phyloP scores from a whole-genome alignment of 345 rosid species.

The Eucalyptus erythrocorys region DNA sequence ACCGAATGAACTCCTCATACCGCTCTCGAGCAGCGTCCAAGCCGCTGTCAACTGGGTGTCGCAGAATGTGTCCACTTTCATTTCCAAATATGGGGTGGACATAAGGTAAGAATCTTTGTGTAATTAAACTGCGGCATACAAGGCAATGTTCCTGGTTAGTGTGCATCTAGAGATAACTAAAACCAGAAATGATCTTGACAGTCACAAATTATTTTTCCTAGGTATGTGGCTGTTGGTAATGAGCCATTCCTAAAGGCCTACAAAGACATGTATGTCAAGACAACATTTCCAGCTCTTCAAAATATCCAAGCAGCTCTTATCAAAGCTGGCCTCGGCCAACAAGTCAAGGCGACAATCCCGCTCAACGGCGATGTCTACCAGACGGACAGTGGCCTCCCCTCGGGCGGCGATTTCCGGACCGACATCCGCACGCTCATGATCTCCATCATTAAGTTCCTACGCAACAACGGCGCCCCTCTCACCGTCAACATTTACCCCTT shows the following conservation, averaged over 20 bases:
- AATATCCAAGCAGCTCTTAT: conserved; percentile 82
- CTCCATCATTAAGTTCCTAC: conserved; percentile 49
- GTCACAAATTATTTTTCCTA: neutral
- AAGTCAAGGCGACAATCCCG: conserved; percentile 73
- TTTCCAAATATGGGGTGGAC: conserved; percentile 52
- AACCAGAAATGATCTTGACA: neutral
- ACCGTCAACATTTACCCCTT: conserved; percentile 90
- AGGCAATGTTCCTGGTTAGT: neutral
- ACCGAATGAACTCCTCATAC: conserved; percentile 61
- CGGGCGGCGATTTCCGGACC: conserved; percentile 62
- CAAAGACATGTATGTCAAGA: conserved; percentile 36
- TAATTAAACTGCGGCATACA: neutral
- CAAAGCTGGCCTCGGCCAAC: conserved; percentile 69
- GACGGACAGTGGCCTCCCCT: conserved; percentile 45
- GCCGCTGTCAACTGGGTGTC: conserved; percentile 63
- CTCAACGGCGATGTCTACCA: conserved; percentile 82
- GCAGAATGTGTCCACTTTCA: conserved; percentile 50
- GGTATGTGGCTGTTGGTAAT: conserved; percentile 83
- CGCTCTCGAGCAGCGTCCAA: conserved; percentile 44
- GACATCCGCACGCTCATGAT: conserved; percentile 59
- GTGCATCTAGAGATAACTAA: neutral
- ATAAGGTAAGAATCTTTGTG: conserved; percentile 31
- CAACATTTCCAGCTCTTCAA: conserved; percentile 75
- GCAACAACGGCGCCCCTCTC: conserved; percentile 39
- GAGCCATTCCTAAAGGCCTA: conserved; percentile 77